Conservation (phyloP, 2,329 filamentous ascomycete genomes). For the Chrysosporium keratinophilum region DNA sequence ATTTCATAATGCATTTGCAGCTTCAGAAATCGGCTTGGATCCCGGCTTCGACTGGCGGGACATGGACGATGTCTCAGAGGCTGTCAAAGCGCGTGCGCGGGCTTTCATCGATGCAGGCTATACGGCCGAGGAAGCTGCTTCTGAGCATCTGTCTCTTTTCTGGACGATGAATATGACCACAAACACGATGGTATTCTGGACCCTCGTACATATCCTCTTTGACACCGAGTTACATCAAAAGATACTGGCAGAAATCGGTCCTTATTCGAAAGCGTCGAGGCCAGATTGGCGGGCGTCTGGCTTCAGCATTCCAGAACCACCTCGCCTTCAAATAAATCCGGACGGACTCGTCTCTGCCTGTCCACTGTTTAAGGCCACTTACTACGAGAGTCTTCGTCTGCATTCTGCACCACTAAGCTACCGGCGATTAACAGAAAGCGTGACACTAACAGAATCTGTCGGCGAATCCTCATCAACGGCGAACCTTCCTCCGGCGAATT, state of each 20-base stretch:
- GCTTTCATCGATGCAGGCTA: slow-evolving; percentile 32
- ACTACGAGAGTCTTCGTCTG: slow-evolving; percentile 39
- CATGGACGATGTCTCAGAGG: slow-evolving; percentile 40
- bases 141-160: slow-evolving; percentile 40
- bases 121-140: slow-evolving; percentile 30
- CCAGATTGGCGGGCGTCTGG: slow-evolving; percentile 30
- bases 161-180: slow-evolving; percentile 48
- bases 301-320: slow-evolving; percentile 36
- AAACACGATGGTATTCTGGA: slow-evolving; percentile 45
- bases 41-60: slow-evolving; percentile 38
- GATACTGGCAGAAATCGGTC: slow-evolving; percentile 38
- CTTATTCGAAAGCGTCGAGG: slow-evolving; percentile 32
- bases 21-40: slow-evolving; percentile 34
- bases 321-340: slow-evolving; percentile 34
- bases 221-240: slow-evolving; percentile 32
- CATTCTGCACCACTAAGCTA: slow-evolving; percentile 36
- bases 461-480: slow-evolving; percentile 29
- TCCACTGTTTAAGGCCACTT: slow-evolving; percentile 38
- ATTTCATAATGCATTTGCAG: slow-evolving; percentile 36
- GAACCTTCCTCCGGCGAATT: slow-evolving; percentile 28
- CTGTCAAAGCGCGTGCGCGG: slow-evolving; percentile 35
- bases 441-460: slow-evolving; percentile 32
- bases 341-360: slow-evolving; percentile 36
- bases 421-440: slow-evolving; percentile 31
- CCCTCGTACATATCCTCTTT: slow-evolving; percentile 38